These are phyloP conservation scores for Suhomyces pyralidae DNA, from an alignment of 805 yeast species.

Conservation along the genomic window DNA sequence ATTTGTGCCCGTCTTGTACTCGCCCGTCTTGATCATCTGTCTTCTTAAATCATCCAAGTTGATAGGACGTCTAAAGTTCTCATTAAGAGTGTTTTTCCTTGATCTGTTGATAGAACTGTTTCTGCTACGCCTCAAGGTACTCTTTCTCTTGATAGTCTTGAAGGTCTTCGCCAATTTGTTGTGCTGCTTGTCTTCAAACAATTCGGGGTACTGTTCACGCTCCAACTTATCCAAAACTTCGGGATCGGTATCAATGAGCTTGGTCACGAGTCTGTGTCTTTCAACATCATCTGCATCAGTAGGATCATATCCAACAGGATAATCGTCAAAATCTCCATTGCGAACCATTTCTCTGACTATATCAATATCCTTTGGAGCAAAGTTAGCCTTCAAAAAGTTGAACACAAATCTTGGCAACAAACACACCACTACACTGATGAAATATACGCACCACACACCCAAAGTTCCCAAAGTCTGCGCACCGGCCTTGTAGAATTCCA, in stretches of 20 bases:
- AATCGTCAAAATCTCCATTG: constrained; percentile 64
- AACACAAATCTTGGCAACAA: constrained; percentile 64
- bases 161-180: constrained; percentile 24
- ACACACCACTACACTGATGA: constrained; percentile 63
- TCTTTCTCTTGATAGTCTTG: constrained; percentile 32
- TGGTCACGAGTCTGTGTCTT: constrained; percentile 31
- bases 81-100: constrained; percentile 19
- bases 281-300: constrained; percentile 60
- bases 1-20: constrained; percentile 30
- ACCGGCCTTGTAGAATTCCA: constrained; percentile 65
- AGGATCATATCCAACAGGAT: constrained; percentile 71
- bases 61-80: constrained; percentile 32
- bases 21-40: constrained; percentile 40
- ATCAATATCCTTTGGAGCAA: constrained; percentile 65
- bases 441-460: constrained; percentile 64
- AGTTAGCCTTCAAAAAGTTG: constrained; percentile 53
- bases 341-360: constrained; percentile 68
- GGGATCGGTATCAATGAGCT: constrained; percentile 33
- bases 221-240: constrained; percentile 34
- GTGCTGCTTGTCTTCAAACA: neutral
- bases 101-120: constrained; percentile 17
- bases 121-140: constrained; percentile 25
- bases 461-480: constrained; percentile 60
- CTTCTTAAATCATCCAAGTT: constrained; percentile 31
- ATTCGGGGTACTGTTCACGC: constrained; percentile 19